Base-by-base conservation (phyloP, 73 alveolate species). In the Paramecium caudatum region DNA sequence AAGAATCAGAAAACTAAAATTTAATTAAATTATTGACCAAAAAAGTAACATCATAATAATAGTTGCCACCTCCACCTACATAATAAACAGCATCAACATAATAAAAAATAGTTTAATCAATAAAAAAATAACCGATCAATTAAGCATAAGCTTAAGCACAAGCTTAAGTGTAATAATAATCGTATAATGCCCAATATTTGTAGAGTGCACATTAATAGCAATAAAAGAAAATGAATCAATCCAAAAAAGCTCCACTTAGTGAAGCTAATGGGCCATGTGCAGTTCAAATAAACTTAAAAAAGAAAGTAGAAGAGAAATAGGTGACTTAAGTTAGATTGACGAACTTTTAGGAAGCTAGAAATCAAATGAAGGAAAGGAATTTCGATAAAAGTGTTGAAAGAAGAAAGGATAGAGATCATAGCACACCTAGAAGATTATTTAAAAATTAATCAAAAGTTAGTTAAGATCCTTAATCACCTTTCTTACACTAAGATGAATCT, bases 351-450 rank as follows among this genome's bases (percentile, higher is more conserved):
- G 88, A 74, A 74, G 65, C 46, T 7, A 74, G 88, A 74, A 74
- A 74, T 74, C 30, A 74, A 15, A 27, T 74, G 69, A 74, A 74
- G 32, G 88, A 74, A 37, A 74, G 88, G 32, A 36, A 74, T 39
- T 74, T 41, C 43, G 88, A 74, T 9, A 74, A 74, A 45, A 74
- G 88, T 41, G 12, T 39, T 41, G 88, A 74, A 37, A 41, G 88
- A 39, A 74, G 88, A 74, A 55, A 55, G n/a, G 80, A 55, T 55
- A 37, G 88, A 43, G 88, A 74, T 74, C 65, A 43, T 39, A 74
- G 88, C 43, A 74, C 88, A 9, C 88, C 88, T 15, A 16, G 88
- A 74, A 74, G 88, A 74, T 74, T 74, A 37, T 74, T 39, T 74
- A 74, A 74, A 45, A 74, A 74, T 45, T 19, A 41, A 37, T 74